Evolutionary conservation across 1,284 basidiomycete genomes (phyloP).

Genomic region (Marasmius tenuissimus): DNA sequence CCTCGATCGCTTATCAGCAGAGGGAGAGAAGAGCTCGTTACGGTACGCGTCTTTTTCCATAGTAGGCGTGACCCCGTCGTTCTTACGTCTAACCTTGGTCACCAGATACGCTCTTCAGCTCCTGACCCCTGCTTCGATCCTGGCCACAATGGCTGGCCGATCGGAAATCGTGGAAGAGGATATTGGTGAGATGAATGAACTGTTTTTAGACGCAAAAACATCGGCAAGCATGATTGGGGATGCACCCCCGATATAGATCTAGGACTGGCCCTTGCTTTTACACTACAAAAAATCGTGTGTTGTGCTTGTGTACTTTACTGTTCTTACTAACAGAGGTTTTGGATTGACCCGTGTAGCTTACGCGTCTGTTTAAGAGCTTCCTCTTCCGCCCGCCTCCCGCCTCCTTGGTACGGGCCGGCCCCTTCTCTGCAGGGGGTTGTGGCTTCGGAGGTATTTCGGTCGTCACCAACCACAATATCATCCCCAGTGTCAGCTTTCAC

Average conservation of each 20-base stretch:
- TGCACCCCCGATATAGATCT: background rate
- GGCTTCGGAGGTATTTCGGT: background rate
- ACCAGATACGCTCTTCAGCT: slow-evolving; percentile 89
- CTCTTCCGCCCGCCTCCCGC: too few relatives aligned
- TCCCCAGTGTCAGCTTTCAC: background rate
- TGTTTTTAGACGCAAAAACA: slow-evolving; percentile 94
- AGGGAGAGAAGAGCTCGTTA: slow-evolving; percentile 84
- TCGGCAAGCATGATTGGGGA: slow-evolving; percentile 58
- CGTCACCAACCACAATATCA: background rate
- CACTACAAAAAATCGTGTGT: background rate
- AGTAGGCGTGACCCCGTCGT: background rate
- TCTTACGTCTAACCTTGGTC: background rate
- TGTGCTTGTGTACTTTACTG: background rate
- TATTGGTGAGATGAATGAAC: slow-evolving; percentile 87
- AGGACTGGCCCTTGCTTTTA: background rate
- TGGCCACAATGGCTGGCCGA: slow-evolving; percentile 77
- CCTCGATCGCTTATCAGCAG: slow-evolving; percentile 77
- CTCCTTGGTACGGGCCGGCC: too few relatives aligned
- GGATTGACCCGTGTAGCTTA: background rate
- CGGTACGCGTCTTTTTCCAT: slow-evolving; percentile 49
- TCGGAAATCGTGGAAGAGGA: slow-evolving; percentile 85
- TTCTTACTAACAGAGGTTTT: background rate
- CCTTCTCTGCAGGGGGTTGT: background rate
- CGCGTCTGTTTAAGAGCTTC: background rate
- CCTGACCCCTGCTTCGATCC: slow-evolving; percentile 89